Evolutionary conservation across 306 rosid species (phyloP).

Genomic region (Cucurbita ficifolia): DNA sequence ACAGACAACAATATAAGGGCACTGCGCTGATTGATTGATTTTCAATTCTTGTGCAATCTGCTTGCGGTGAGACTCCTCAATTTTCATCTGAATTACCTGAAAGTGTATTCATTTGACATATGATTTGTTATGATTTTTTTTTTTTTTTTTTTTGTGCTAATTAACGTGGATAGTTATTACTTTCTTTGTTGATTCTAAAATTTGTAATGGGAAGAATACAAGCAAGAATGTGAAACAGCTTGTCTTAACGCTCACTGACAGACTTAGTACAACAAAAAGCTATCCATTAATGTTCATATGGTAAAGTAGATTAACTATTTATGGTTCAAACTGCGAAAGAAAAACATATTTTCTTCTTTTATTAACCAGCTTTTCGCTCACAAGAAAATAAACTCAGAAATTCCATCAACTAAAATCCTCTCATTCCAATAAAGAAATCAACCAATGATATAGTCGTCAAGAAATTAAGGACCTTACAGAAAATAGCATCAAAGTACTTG

Average conservation of each 20-base stretch:
- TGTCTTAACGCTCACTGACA: neutral
- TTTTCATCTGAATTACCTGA: constrained; percentile 84
- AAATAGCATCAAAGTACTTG: neutral
- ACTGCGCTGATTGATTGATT: constrained; percentile 84
- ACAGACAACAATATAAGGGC: constrained; percentile 77
- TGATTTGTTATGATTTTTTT: neutral
- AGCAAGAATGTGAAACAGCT: neutral
- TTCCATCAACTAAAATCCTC: neutral
- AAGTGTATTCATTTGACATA: neutral
- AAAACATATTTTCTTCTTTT: neutral
- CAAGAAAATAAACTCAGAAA: neutral
- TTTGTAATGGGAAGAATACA: neutral
- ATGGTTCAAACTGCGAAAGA: neutral
- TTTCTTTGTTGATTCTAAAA: neutral
- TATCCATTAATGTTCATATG: neutral
- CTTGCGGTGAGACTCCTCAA: constrained; percentile 70
- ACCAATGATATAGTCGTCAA: neutral
- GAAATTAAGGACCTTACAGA: neutral
- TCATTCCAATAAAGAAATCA: neutral
- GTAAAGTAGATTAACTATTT: neutral
- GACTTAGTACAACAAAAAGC: too few relatives aligned
- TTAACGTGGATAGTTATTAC: neutral
- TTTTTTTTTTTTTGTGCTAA: neutral
- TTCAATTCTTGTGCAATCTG: constrained; percentile 85
- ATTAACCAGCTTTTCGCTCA: neutral